A percentile compares a stretch with the other conserved stretches of the same genome.
Conservation (phyloP, 768 basidiomycete genomes). For the Suillus plorans region DNA sequence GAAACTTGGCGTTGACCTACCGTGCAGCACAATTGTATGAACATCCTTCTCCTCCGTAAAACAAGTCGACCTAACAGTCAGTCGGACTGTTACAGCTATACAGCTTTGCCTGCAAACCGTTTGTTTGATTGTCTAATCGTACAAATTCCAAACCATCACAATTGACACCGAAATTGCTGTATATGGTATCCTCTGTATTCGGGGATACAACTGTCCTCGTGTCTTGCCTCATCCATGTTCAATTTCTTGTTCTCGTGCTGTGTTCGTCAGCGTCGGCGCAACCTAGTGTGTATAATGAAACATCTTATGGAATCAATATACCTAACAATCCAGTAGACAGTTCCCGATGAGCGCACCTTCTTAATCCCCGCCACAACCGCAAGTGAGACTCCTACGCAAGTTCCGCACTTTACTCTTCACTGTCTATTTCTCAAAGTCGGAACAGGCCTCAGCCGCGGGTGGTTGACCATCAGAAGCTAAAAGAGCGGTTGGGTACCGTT, state of each 20-base stretch:
- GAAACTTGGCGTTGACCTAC: neutral
- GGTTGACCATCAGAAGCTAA: slow-evolving; percentile 50
- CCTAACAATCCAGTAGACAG: slow-evolving; percentile 1
- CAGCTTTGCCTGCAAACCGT: neutral
- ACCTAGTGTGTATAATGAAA: slow-evolving; percentile 15
- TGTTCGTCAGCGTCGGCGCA: slow-evolving; percentile 22
- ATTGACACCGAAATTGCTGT: slow-evolving; percentile 9
- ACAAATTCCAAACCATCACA: neutral
- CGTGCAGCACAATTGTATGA: neutral
- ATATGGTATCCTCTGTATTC: slow-evolving; percentile 9
- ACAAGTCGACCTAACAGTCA: neutral
- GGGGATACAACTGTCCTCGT: slow-evolving; percentile 2
- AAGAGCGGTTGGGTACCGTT: slow-evolving; percentile 52
- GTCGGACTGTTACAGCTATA: neutral
- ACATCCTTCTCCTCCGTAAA: neutral
- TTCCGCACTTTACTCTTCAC: neutral
- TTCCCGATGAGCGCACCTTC: slow-evolving; percentile 25
- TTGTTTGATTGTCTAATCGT: neutral
- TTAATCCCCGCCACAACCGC: slow-evolving; percentile 26
- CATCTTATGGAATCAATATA: too few species aligned
- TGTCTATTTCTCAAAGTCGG: slow-evolving; percentile 4
- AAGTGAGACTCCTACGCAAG: slow-evolving; percentile 27
- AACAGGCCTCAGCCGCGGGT: slow-evolving; percentile 29
- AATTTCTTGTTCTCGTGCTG: slow-evolving; percentile 29
- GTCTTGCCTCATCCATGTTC: slow-evolving; percentile 21